These are phyloP conservation scores for Paraphoma chrysanthemicola DNA, from an alignment of 2,329 filamentous ascomycete genomes.

Conservation along the genomic window DNA sequence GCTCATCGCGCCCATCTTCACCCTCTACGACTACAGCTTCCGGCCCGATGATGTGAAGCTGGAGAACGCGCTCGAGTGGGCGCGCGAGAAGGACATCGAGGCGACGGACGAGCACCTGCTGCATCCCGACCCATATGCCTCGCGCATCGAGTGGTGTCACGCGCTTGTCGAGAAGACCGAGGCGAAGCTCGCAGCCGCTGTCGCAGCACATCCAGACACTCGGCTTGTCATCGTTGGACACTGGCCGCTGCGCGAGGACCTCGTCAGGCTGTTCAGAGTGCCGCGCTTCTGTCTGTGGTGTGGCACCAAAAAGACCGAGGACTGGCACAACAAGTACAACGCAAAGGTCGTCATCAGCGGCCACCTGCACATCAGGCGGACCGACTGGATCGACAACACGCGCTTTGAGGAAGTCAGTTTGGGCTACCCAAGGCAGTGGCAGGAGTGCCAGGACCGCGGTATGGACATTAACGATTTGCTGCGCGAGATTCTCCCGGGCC, in stretches of 20 bases:
- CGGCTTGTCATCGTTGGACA: constrained; percentile 54
- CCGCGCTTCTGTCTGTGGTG: constrained; percentile 57
- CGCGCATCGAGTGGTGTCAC: constrained; percentile 55
- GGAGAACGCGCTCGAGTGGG: constrained; percentile 57
- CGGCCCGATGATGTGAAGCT: constrained; percentile 57
- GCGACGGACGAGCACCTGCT: constrained; percentile 56
- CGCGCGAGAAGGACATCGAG: constrained; percentile 53
- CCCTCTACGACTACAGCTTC: constrained; percentile 67
- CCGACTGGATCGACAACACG: constrained; percentile 55
- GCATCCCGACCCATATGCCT: constrained; percentile 54
- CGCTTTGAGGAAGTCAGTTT: constrained; percentile 56
- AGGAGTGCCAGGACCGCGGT: constrained; percentile 51
- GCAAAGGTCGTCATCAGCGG: constrained; percentile 57
- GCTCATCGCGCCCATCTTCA: constrained; percentile 64
- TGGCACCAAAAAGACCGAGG: constrained; percentile 55
- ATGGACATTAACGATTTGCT: constrained; percentile 55
- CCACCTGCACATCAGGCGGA: constrained; percentile 55
- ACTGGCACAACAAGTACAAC: constrained; percentile 56
- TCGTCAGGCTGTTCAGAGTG: constrained; percentile 51
- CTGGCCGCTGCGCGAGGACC: constrained; percentile 56
- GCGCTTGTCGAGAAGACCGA: constrained; percentile 50
- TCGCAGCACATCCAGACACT: constrained; percentile 36
- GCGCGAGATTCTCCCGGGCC: constrained; percentile 55
- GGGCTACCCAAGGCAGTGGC: constrained; percentile 58
- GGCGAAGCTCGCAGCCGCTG: constrained; percentile 47